Evolutionary conservation across 768 basidiomycete genomes (phyloP), one percentile per base, ranked within the genome.

Genomic region (Suillus occidentalis): DNA sequence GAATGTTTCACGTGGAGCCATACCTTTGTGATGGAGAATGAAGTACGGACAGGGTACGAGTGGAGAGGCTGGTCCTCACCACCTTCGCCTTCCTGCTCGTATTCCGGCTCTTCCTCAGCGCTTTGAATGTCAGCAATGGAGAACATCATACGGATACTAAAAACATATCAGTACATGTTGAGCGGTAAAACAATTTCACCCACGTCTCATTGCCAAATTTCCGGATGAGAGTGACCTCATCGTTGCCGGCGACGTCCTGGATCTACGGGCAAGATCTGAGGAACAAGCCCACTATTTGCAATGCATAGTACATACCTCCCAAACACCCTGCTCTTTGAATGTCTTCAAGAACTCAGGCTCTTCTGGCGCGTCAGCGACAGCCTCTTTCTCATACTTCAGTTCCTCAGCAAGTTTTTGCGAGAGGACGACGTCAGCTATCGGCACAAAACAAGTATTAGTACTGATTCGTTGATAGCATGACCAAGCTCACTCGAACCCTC

Each of bases 151-250:
- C 90, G 92, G 76, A 99, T 85, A 69, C 94, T 96, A 71, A 50
- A 25, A 25, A 49, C 50, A 25, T n/a, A 13, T 25, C 13, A 59
- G 37, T 56, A 31, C 64, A 61, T 18, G 39, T 12, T 60, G 39
- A 47, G 37, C 34, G 20, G 14, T 16, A 40, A 28, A 28, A 58
- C n/a, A 1, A 3, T 25, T 40, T 58, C 9, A 85, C 90, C 63
- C 69, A 97, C 95, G 78, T 85, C 79, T 99, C 97, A 70, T 93
- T 94, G 66, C 94, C 95, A 76, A 94, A 97, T 69, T 87, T 89
- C 69, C 95, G 88, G n/a, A 81, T 81, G 50, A 99, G 78, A 31
- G 84, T 78, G 45, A 99, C 87, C 77, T 97, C 95, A 76, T 97
- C 95, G 62, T 87, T 84, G 43, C 90, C 91, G 6, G 79, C 68